Evolutionary conservation across 2,329 filamentous ascomycete genomes (phyloP).

Genomic region (Botrytis sinoallii): DNA sequence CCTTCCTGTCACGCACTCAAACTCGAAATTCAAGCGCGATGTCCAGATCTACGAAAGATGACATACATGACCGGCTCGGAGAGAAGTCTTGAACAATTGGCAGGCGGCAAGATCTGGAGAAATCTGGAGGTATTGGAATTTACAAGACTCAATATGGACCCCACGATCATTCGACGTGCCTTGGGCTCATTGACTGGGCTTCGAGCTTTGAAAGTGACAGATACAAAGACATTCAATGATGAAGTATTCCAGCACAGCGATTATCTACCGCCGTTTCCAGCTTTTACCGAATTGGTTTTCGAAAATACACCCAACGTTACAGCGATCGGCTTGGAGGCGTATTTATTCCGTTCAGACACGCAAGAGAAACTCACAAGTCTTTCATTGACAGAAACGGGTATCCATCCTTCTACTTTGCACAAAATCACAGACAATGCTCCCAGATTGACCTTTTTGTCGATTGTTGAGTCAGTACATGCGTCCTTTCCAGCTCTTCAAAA

Average conservation of each 20-base stretch:
- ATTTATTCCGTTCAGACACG: conserved; percentile 62
- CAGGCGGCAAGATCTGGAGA: conserved; percentile 63
- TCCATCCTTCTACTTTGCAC: conserved; percentile 49
- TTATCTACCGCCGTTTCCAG: conserved; percentile 68
- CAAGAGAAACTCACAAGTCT: conserved; percentile 61
- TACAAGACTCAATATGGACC: conserved; percentile 65
- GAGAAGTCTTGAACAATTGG: conserved; percentile 68
- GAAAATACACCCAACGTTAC: conserved; percentile 71
- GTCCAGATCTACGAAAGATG: conserved; percentile 85
- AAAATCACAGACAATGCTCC: conserved; percentile 43
- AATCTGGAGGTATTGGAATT: conserved; percentile 72
- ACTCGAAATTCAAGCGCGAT: conserved; percentile 79
- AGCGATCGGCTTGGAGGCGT: conserved; percentile 63
- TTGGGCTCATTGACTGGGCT: conserved; percentile 65
- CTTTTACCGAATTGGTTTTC: conserved; percentile 70
- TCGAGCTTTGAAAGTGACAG: conserved; percentile 70
- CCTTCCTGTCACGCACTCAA: conserved; percentile 70
- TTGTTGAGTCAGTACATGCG: conserved; percentile 53
- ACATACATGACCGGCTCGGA: conserved; percentile 77
- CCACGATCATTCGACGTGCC: conserved; percentile 65
- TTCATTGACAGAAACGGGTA: conserved; percentile 67
- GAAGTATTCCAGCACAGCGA: conserved; percentile 67
- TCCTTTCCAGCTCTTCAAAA: conserved; percentile 53
- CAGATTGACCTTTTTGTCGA: conserved; percentile 46
- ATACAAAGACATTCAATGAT: conserved; percentile 70